These are phyloP conservation scores for Trypanosoma caninum DNA, from an alignment of 208 protist genomes.

Conservation along the genomic window DNA sequence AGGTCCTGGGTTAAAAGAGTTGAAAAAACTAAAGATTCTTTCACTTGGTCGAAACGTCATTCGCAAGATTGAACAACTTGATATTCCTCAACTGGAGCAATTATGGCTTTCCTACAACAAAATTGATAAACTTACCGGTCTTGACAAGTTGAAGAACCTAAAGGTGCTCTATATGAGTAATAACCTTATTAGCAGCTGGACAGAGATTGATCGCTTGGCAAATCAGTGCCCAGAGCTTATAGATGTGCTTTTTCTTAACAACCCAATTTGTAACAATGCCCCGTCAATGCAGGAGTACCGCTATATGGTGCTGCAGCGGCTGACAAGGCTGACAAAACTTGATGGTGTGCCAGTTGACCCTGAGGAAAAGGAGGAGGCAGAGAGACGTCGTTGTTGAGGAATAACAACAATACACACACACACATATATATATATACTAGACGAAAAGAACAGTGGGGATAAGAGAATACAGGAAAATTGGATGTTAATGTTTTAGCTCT, in stretches of 20 bases:
- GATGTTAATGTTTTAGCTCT: no score
- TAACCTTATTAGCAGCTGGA: slow-evolving; percentile 94
- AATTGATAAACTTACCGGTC: slow-evolving; percentile 92
- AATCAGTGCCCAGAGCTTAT: slow-evolving; percentile 91
- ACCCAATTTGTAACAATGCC: slow-evolving; percentile 85
- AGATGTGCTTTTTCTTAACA: slow-evolving; percentile 93
- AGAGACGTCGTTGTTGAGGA: slow-evolving; percentile 58
- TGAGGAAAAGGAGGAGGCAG: slow-evolving; percentile 90
- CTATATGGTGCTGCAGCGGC: slow-evolving; percentile 82
- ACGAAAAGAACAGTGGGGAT: background rate
- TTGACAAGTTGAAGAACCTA: slow-evolving; percentile 93
- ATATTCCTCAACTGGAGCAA: slow-evolving; percentile 91
- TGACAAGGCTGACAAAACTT: slow-evolving; percentile 81
- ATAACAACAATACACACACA: background rate
- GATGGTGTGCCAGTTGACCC: slow-evolving; percentile 88
- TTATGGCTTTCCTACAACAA: slow-evolving; percentile 96
- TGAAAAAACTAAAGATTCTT: slow-evolving; percentile 92
- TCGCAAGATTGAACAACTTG: slow-evolving; percentile 95
- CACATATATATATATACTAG: no score
- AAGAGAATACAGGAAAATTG: background rate
- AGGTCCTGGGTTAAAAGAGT: slow-evolving; percentile 82
- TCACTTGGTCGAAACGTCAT: slow-evolving; percentile 94
- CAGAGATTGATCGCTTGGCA: slow-evolving; percentile 90
- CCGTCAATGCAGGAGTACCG: slow-evolving; percentile 80
- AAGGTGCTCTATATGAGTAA: slow-evolving; percentile 93